These are phyloP conservation scores for Neurospora sp. DNA, from an alignment of 495 filamentous ascomycete genomes.

Conservation along the genomic window DNA sequence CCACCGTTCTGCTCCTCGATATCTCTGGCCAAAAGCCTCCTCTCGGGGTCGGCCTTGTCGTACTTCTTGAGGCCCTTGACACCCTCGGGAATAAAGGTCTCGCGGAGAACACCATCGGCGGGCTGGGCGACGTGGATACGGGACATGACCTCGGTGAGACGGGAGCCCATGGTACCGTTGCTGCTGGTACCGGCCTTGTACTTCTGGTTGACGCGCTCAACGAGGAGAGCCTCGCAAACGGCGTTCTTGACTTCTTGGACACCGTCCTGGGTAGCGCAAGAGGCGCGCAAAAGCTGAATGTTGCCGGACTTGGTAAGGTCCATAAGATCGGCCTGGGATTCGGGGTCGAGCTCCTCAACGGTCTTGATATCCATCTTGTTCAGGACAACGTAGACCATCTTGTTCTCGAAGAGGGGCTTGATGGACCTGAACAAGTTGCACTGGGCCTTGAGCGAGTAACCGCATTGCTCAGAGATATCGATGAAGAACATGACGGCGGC, in stretches of 20 bases:
- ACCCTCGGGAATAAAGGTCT: constrained; percentile 83
- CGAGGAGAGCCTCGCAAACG: constrained; percentile 86
- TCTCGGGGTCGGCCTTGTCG: constrained; percentile 76
- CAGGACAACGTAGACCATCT: constrained; percentile 89
- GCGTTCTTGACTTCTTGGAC: constrained; percentile 90
- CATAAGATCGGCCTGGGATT: constrained; percentile 67
- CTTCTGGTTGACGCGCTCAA: constrained; percentile 88
- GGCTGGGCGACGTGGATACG: constrained; percentile 95
- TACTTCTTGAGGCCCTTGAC: constrained; percentile 74
- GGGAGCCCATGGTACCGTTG: constrained; percentile 59
- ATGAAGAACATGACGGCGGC: constrained; percentile 96
- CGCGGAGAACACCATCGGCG: constrained; percentile 62
- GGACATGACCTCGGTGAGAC: constrained; percentile 77
- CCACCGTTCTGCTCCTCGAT: constrained; percentile 89
- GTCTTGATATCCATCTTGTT: constrained; percentile 94
- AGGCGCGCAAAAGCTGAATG: constrained; percentile 83
- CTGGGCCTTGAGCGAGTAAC: constrained; percentile 86
- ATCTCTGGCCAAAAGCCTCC: constrained; percentile 70
- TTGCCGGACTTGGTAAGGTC: constrained; percentile 71
- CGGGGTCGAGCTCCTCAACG: constrained; percentile 79
- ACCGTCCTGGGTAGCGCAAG: constrained; percentile 90
- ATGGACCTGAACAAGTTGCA: constrained; percentile 89
- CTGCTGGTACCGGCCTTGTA: constrained; percentile 76
- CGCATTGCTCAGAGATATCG: constrained; percentile 95
- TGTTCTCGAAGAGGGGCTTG: constrained; percentile 93